Conservation (phyloP, 2,329 filamentous ascomycete species). For the Neonectria neomacrospora region DNA sequence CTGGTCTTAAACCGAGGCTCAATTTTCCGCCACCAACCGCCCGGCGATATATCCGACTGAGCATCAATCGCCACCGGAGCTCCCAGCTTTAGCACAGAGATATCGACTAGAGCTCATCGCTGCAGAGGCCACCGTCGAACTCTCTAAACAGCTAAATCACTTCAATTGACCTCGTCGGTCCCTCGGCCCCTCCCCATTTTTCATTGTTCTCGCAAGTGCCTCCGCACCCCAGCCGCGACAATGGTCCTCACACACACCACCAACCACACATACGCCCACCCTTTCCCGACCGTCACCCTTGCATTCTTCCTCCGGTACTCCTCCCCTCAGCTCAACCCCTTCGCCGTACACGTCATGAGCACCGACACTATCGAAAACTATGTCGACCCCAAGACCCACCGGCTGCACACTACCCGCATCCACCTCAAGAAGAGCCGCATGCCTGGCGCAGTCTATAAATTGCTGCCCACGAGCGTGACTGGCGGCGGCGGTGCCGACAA, state of each 20-base stretch:
- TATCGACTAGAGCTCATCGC: conserved; percentile 1
- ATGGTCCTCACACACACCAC: conserved; percentile 74
- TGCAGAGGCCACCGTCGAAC: neutral
- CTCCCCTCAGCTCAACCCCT: conserved; percentile 76
- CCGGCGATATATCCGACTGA: conserved; percentile 31
- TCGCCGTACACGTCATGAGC: conserved; percentile 83
- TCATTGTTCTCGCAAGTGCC: conserved; percentile 29
- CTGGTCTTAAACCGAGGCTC: conserved; percentile 41
- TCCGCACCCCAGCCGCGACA: conserved; percentile 44
- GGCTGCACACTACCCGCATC: conserved; percentile 80
- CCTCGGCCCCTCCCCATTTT: conserved; percentile 18
- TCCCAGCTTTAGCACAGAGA: conserved; percentile 26
- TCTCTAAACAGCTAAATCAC: neutral
- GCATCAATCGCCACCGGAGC: conserved; percentile 24
- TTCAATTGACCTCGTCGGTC: conserved; percentile 33
- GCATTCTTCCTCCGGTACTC: conserved; percentile 92
- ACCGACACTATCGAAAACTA: conserved; percentile 83
- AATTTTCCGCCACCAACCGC: conserved; percentile 41
- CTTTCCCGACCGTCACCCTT: conserved; percentile 85
- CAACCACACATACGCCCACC: conserved; percentile 80
- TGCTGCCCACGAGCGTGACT: conserved; percentile 76
- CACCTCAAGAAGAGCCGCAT: conserved; percentile 86
- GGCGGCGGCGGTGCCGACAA: conserved; percentile 73
- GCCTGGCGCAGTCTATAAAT: conserved; percentile 77
- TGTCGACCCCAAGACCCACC: conserved; percentile 78